Evolutionary conservation across 257 asterid species (phyloP).

Genomic region (Linaria vulgaris): DNA sequence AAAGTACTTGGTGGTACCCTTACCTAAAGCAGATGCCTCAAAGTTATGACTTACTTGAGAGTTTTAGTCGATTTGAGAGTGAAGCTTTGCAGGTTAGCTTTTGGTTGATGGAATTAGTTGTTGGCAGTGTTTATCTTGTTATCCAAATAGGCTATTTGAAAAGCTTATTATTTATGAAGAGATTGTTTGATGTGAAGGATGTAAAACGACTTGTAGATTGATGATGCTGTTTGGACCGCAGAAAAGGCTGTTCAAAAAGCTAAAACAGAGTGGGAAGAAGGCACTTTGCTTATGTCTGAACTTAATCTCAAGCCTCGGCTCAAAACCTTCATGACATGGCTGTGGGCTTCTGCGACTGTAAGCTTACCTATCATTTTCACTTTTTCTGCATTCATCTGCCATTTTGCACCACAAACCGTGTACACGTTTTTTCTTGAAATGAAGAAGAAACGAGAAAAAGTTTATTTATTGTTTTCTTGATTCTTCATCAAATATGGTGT

Average conservation of each 20-base stretch:
- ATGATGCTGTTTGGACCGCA: conserved; percentile 86
- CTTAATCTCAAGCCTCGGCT: conserved; percentile 64
- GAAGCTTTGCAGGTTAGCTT: conserved; percentile 79
- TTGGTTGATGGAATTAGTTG: conserved; percentile 8
- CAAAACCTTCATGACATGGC: conserved; percentile 66
- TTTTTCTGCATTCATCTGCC: neutral
- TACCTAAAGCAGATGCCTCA: conserved; percentile 81
- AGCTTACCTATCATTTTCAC: conserved; percentile 28
- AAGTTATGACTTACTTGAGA: conserved; percentile 64
- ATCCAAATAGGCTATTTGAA: neutral
- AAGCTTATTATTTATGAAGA: conserved; percentile 5
- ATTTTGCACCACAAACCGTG: neutral
- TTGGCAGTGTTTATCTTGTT: neutral
- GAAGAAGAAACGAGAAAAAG: neutral
- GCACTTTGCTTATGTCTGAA: conserved; percentile 44
- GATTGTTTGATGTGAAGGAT: conserved; percentile 28
- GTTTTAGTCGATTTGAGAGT: conserved; percentile 63
- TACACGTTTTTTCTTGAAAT: neutral
- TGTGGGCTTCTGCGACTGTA: conserved; percentile 92
- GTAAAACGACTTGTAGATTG: conserved; percentile 56
- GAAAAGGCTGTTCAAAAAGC: conserved; percentile 62
- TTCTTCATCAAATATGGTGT: neutral
- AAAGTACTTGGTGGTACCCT: conserved; percentile 70
- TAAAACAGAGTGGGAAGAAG: conserved; percentile 71
- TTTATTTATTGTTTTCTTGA: neutral